Conservation (phyloP, 2,329 filamentous ascomycete species). For the Dactylonectria estremocensis region DNA sequence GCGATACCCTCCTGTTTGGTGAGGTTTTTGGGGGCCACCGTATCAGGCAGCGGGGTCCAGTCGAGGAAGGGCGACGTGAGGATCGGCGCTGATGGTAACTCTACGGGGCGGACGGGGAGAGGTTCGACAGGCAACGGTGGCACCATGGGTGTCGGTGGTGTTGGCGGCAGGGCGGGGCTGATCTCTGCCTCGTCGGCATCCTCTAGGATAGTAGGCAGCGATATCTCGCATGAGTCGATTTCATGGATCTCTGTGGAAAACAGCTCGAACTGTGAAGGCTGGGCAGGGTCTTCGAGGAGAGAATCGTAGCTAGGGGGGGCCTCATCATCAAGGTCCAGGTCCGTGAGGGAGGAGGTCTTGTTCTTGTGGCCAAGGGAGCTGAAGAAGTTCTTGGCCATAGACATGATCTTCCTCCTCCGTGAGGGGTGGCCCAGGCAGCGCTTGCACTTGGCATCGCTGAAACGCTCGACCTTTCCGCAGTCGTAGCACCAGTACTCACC, state of each 20-base stretch:
- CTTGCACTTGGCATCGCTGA: slow-evolving; percentile 67
- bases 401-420: slow-evolving; percentile 66
- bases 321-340: slow-evolving; percentile 52
- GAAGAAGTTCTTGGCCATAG: slow-evolving; percentile 69
- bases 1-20: slow-evolving; percentile 37
- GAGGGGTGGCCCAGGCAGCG: slow-evolving; percentile 66
- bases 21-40: slow-evolving; percentile 45
- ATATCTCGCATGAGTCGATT: slow-evolving; percentile 65
- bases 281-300: slow-evolving; percentile 50
- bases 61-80: slow-evolving; percentile 44
- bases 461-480: slow-evolving; percentile 66
- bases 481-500: slow-evolving; percentile 72
- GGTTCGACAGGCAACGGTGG: slow-evolving; percentile 41
- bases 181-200: slow-evolving; percentile 42
- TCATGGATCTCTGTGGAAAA: slow-evolving; percentile 67
- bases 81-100: slow-evolving; percentile 45
- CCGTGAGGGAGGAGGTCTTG: slow-evolving; percentile 51
- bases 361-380: slow-evolving; percentile 66
- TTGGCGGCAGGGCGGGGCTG: slow-evolving; percentile 30
- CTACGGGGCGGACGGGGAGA: slow-evolving; percentile 43
- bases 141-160: slow-evolving; percentile 31
- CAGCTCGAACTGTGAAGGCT: slow-evolving; percentile 58
- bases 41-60: slow-evolving; percentile 47
- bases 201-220: slow-evolving; percentile 51
- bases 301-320: slow-evolving; percentile 65